These are phyloP conservation scores for Annona squamosa DNA, from an alignment of 164 flowering plant species.

Conservation along the genomic window DNA sequence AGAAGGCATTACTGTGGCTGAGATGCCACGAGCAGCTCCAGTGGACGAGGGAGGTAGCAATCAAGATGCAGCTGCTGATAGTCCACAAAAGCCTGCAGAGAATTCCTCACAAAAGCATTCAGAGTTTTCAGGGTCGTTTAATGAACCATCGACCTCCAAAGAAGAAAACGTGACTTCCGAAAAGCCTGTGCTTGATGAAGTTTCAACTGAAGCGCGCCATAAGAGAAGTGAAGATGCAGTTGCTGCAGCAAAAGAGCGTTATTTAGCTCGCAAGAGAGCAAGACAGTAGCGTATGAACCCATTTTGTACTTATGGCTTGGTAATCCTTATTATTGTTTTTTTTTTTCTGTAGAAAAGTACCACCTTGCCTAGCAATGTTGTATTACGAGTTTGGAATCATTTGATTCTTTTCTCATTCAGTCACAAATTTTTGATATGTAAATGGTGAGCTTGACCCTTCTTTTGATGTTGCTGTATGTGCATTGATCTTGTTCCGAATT, in stretches of 20 bases:
- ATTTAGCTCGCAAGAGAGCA: constrained; percentile 17
- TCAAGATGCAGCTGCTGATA: not conserved
- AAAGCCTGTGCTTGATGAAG: not conserved
- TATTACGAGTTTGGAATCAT: too few species aligned
- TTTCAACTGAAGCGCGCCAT: constrained; percentile 1
- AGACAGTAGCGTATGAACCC: constrained; percentile 3
- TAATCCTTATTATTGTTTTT: too few species aligned
- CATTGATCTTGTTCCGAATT: too few species aligned
- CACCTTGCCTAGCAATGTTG: too few species aligned
- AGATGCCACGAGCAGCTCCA: not conserved
- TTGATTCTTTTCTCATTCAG: too few species aligned
- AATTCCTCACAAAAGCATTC: not conserved
- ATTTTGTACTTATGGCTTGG: too few species aligned
- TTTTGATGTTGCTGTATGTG: too few species aligned
- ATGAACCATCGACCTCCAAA: not conserved
- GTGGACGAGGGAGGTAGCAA: not conserved
- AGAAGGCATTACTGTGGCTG: not conserved
- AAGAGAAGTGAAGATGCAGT: constrained; percentile 10
- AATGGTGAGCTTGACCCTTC: too few species aligned
- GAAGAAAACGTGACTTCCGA: not conserved
- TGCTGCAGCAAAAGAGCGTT: constrained; percentile 15
- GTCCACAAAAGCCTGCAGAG: not conserved
- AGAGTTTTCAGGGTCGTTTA: not conserved
- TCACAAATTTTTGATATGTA: too few species aligned
- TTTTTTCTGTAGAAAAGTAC: too few species aligned